Evolutionary conservation across 148 eudicot species (phyloP).

Genomic region (Gaultheria prostrata): DNA sequence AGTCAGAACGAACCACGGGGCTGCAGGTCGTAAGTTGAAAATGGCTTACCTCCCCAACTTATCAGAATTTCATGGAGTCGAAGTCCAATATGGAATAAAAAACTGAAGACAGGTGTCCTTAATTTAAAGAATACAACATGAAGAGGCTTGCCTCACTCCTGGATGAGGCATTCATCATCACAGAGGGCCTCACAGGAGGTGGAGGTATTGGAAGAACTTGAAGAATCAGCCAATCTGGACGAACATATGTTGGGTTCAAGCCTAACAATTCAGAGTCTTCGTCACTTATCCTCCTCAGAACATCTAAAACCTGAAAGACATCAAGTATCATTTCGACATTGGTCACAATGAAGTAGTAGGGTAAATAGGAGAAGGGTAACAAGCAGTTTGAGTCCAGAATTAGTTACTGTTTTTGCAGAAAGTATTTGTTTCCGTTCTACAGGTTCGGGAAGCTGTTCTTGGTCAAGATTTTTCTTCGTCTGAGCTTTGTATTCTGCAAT

Average conservation of each 20-base stretch:
- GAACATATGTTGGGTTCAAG: slow-evolving; percentile 70
- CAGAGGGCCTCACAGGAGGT: slow-evolving; percentile 83
- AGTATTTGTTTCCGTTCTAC: slow-evolving; percentile 80
- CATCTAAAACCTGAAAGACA: slow-evolving; percentile 55
- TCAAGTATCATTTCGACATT: neutral
- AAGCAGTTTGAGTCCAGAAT: neutral
- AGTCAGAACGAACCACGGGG: neutral
- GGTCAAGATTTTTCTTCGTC: slow-evolving; percentile 66
- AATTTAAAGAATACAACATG: neutral
- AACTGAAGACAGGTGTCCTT: neutral
- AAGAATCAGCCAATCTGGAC: slow-evolving; percentile 88
- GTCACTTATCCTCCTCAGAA: slow-evolving; percentile 73
- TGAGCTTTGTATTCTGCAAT: slow-evolving; percentile 66
- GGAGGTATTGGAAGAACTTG: slow-evolving; percentile 89
- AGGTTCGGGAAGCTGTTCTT: slow-evolving; percentile 78
- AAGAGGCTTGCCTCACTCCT: slow-evolving; percentile 66
- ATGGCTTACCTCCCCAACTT: neutral
- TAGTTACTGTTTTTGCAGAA: slow-evolving; percentile 62
- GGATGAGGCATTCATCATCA: slow-evolving; percentile 80
- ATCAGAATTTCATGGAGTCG: neutral
- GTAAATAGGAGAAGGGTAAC: neutral
- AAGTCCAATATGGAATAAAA: neutral
- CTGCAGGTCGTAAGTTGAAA: neutral
- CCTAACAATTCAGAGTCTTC: slow-evolving; percentile 73
- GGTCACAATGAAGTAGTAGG: neutral